Percentiles rank a stretch among this genome's conserved stretches.
Conservation (phyloP, 2,329 filamentous ascomycete species). For the Neofusicoccum sp. region DNA sequence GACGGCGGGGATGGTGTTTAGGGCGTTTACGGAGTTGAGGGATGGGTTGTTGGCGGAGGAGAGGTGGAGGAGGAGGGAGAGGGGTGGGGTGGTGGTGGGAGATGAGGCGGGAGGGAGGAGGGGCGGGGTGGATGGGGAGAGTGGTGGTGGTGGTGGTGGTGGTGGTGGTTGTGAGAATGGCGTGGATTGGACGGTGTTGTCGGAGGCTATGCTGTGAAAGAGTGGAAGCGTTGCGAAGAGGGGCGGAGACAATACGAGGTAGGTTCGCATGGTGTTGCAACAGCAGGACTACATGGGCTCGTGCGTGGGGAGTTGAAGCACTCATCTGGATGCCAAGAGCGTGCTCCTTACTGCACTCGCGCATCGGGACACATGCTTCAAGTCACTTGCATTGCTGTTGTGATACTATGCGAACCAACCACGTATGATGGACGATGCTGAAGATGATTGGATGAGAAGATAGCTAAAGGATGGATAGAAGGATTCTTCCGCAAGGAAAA, state of each 20-base stretch:
- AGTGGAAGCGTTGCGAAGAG: neutral
- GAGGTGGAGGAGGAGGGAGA: neutral
- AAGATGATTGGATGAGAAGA: neutral
- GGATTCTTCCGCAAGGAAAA: neutral
- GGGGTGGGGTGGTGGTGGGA: neutral
- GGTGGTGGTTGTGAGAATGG: neutral
- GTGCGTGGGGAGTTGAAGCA: too few species aligned
- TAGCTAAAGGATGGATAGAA: neutral
- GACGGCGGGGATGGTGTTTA: constrained; percentile 11
- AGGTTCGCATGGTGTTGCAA: too few species aligned
- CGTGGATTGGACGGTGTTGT: neutral
- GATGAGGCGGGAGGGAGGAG: neutral
- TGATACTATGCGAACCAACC: too few species aligned
- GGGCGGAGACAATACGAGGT: too few species aligned
- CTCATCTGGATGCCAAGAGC: too few species aligned
- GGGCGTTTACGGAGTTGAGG: constrained; percentile 13
- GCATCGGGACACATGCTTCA: too few species aligned
- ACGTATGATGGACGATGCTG: neutral
- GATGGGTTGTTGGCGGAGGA: constrained; percentile 12
- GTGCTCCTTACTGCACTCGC: too few species aligned
- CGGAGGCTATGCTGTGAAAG: neutral
- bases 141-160: neutral
- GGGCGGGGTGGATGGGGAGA: neutral
- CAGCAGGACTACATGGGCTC: too few species aligned
- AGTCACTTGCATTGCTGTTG: too few species aligned